A percentile compares a stretch with the other conserved stretches of the same genome.
Evolutionary conservation across 2,329 filamentous ascomycete genomes (phyloP).

Genomic region (Xylaria sp.): DNA sequence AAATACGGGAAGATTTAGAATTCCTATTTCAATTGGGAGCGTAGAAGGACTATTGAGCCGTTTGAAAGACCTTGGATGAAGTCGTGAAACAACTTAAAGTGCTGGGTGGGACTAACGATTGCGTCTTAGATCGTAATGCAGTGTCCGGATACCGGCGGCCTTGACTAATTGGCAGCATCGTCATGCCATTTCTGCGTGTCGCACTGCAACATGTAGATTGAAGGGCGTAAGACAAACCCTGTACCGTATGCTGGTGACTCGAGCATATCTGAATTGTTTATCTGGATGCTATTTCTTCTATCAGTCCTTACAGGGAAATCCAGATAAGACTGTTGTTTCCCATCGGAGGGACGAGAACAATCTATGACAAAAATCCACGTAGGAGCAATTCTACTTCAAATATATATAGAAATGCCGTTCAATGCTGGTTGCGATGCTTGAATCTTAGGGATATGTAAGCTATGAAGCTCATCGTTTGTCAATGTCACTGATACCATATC

Average conservation of each 20-base stretch:
- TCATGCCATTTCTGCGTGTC: not conserved
- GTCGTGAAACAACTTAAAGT: slow-evolving; percentile 1
- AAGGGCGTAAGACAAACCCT: not conserved
- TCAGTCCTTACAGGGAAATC: not conserved
- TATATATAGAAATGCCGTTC: slow-evolving; percentile 1
- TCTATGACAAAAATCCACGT: not conserved
- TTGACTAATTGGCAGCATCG: slow-evolving; percentile 11
- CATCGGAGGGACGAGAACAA: not conserved
- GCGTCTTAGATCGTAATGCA: slow-evolving; percentile 9
- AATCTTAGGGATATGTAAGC: not conserved
- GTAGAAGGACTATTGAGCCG: not conserved
- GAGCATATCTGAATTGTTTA: not conserved
- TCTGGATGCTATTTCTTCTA: not conserved
- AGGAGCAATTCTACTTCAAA: not conserved
- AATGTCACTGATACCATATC: not conserved
- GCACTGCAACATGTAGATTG: not conserved
- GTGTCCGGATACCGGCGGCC: slow-evolving; percentile 24
- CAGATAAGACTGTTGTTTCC: not conserved
- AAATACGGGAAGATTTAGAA: too few species aligned
- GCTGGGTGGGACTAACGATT: slow-evolving; percentile 30
- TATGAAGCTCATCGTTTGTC: not conserved
- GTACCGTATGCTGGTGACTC: not conserved
- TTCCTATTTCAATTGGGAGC: not conserved
- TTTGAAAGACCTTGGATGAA: not conserved
- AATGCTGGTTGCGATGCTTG: not conserved